Conservation (phyloP, 169 alveolate genomes). For the Perkinsus olseni region DNA sequence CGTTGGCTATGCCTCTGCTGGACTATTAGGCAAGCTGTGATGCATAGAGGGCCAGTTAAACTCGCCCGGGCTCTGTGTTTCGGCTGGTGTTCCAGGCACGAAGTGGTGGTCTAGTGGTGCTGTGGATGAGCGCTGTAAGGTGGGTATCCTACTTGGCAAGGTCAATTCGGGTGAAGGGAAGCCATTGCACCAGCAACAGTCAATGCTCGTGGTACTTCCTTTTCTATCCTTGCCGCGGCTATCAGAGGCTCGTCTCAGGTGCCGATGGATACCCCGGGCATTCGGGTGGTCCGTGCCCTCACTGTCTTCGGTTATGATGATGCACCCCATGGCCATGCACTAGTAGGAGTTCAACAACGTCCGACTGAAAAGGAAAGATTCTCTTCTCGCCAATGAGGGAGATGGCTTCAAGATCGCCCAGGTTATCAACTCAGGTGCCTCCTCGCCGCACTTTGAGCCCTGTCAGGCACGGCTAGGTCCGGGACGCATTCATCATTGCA, state of each 20-base stretch:
- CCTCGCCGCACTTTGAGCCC: not conserved
- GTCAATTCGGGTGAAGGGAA: not conserved
- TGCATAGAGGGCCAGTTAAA: too few species aligned
- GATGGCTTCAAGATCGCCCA: constrained; percentile 54
- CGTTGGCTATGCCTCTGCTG: too few species aligned
- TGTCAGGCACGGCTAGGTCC: constrained; percentile 39
- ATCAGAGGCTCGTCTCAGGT: constrained; percentile 6
- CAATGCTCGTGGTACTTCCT: constrained; percentile 24
- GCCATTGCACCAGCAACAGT: constrained; percentile 31
- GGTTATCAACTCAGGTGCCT: too few species aligned
- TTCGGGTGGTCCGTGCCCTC: constrained; percentile 41
- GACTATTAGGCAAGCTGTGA: too few species aligned
- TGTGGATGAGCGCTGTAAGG: constrained; percentile 40
- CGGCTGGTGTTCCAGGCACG: constrained; percentile 12
- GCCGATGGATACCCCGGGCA: constrained; percentile 44
- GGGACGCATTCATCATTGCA: constrained; percentile 56
- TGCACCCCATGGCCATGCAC: constrained; percentile 52
- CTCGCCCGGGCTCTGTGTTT: too few species aligned
- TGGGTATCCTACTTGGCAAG: constrained; percentile 36
- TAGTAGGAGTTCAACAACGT: constrained; percentile 38
- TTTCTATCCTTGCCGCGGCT: not conserved
- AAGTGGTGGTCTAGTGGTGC: constrained; percentile 53
- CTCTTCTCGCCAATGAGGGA: constrained; percentile 44
- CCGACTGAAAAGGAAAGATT: constrained; percentile 23
- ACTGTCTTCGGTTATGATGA: constrained; percentile 43